Evolutionary conservation across 1,139 yeast genomes (phyloP).

Genomic region (Taphrina wiesneri): DNA sequence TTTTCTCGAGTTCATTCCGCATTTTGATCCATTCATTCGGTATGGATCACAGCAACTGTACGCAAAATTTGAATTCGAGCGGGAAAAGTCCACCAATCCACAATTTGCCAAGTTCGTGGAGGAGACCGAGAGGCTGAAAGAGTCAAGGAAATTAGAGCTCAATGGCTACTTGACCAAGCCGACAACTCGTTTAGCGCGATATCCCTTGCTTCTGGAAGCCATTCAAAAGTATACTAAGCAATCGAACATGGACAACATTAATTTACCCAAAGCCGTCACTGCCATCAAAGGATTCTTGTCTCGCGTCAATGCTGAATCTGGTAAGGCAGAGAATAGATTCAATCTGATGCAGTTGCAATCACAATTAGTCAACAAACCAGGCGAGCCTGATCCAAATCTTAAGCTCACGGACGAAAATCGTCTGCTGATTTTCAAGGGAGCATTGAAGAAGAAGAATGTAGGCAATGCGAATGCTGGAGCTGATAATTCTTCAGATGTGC

Average conservation of each 20-base stretch:
- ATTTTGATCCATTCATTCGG: conserved; percentile 85
- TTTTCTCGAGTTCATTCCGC: conserved; percentile 76
- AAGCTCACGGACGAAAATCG: conserved; percentile 80
- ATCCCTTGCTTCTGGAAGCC: conserved; percentile 80
- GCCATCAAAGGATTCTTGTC: conserved; percentile 73
- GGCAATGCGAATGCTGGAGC: conserved; percentile 51
- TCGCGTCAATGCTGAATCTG: conserved; percentile 84
- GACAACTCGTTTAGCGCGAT: conserved; percentile 92
- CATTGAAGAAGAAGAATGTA: conserved; percentile 66
- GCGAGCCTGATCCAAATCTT: conserved; percentile 78
- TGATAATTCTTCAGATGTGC: conserved; percentile 69
- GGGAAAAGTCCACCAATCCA: conserved; percentile 87
- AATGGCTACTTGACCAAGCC: conserved; percentile 94
- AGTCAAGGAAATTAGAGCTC: conserved; percentile 84
- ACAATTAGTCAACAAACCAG: conserved; percentile 67
- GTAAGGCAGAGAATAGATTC: conserved; percentile 91
- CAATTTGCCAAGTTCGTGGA: conserved; percentile 89
- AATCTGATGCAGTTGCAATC: conserved; percentile 84
- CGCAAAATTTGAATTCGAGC: conserved; percentile 92
- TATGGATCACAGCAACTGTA: conserved; percentile 96
- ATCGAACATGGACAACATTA: conserved; percentile 70
- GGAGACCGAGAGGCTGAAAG: conserved; percentile 85
- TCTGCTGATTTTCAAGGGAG: conserved; percentile 74
- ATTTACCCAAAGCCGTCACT: conserved; percentile 70
- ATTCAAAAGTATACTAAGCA: conserved; percentile 78